Conservation (phyloP, 2,329 filamentous ascomycete genomes). For the Hypoxylon sp. region DNA sequence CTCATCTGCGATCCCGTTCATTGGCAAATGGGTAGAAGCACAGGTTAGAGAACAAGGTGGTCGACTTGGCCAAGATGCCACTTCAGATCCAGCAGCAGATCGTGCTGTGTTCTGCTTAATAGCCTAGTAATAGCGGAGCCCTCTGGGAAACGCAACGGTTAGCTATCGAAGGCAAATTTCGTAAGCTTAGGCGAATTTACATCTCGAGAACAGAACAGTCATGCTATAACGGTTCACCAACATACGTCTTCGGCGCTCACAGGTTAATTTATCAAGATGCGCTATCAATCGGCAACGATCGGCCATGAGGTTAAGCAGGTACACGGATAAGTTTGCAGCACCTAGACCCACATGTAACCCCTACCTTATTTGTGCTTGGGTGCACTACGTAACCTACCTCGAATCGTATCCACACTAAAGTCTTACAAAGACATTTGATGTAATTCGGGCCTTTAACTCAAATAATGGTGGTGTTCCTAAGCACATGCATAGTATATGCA, state of each 20-base stretch:
- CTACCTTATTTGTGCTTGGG: conserved; percentile 17
- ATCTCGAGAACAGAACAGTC: conserved; percentile 5
- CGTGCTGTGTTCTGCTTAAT: not conserved
- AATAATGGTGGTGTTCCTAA: not conserved
- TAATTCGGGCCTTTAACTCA: conserved; percentile 4
- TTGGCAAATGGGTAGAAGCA: conserved; percentile 6
- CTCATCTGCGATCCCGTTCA: conserved; percentile 11
- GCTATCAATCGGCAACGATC: conserved; percentile 35
- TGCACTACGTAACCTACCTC: conserved; percentile 10
- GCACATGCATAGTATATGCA: not conserved
- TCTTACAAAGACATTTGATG: conserved; percentile 2
- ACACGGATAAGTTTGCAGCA: conserved; percentile 37
- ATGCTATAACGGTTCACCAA: conserved; percentile 21
- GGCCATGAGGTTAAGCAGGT: conserved; percentile 39
- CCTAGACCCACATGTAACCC: conserved; percentile 32
- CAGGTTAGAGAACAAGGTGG: conserved; percentile 10
- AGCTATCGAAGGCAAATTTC: conserved; percentile 18
- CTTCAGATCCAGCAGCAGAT: conserved; percentile 1
- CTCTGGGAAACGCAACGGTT: not conserved
- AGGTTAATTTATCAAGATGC: conserved; percentile 21
- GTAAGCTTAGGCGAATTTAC: conserved; percentile 12
- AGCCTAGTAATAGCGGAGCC: not conserved
- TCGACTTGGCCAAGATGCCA: conserved; percentile 16
- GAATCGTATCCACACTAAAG: conserved; percentile 1
- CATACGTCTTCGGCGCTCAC: conserved; percentile 18